These are phyloP conservation scores for Fistulinella prunicolor DNA, from an alignment of 768 basidiomycete species.

Conservation along the genomic window DNA sequence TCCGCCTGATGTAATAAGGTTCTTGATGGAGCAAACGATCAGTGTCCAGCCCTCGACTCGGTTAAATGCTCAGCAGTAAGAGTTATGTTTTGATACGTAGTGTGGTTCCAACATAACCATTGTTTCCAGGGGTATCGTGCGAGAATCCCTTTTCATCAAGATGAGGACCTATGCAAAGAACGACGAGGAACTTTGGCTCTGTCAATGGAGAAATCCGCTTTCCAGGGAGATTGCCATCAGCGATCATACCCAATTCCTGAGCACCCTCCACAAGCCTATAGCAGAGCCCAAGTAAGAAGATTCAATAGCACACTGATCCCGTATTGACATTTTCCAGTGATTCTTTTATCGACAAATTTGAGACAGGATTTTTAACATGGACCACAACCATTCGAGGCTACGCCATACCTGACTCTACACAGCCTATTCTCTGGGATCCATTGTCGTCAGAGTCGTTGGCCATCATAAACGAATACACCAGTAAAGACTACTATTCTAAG, in stretches of 20 bases:
- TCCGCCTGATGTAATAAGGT: slow-evolving; percentile 50
- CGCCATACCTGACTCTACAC: slow-evolving; percentile 29
- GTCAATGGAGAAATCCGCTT: slow-evolving; percentile 68
- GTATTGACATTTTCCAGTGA: slow-evolving; percentile 32
- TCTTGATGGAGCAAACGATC: slow-evolving; percentile 63
- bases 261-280: slow-evolving; percentile 42
- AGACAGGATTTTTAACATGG: slow-evolving; percentile 81
- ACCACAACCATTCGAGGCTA: slow-evolving; percentile 61
- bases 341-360: slow-evolving; percentile 68
- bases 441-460: slow-evolving; percentile 49
- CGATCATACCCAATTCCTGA: slow-evolving; percentile 50
- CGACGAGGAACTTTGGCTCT: slow-evolving; percentile 66
- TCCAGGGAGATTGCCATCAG: slow-evolving; percentile 42
- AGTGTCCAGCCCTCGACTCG: slow-evolving; percentile 73
- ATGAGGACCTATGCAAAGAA: slow-evolving; percentile 69
- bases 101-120: slow-evolving; percentile 1
- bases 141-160: slow-evolving; percentile 66
- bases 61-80: slow-evolving; percentile 60
- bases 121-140: slow-evolving; percentile 59
- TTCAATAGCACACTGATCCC: not conserved
- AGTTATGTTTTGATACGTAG: not conserved
- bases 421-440: slow-evolving; percentile 51
- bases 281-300: slow-evolving; percentile 34
- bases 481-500: slow-evolving; percentile 56
- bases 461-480: slow-evolving; percentile 47